Evolutionary conservation across 2,329 filamentous ascomycete species (phyloP).

Genomic region (Pyrenophora teres): DNA sequence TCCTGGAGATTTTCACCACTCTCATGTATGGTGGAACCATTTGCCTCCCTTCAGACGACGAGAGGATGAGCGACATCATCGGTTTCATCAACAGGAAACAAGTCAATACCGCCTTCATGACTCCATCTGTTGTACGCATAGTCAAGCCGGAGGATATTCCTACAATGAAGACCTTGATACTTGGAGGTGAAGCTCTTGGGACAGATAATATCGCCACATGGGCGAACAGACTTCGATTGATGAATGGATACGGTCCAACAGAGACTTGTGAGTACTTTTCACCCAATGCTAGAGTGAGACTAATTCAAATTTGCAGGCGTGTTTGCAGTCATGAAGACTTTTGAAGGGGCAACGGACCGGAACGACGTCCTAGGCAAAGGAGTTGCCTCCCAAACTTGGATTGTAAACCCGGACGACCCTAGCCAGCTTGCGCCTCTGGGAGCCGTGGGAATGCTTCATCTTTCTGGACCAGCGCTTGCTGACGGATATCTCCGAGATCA

Average conservation of each 20-base stretch:
- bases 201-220: constrained; percentile 47
- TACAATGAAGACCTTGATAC: constrained; percentile 45
- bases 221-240: constrained; percentile 13
- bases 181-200: constrained; percentile 47
- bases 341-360: constrained; percentile 24
- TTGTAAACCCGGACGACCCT: not conserved
- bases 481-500: constrained; percentile 12
- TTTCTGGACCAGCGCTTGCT: constrained; percentile 25
- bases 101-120: constrained; percentile 11
- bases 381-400: not conserved
- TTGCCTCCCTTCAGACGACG: constrained; percentile 58
- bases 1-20: constrained; percentile 57
- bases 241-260: constrained; percentile 16
- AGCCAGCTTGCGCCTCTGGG: not conserved
- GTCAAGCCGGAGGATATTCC: constrained; percentile 44
- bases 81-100: constrained; percentile 48
- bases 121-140: constrained; percentile 32
- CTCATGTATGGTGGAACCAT: constrained; percentile 53
- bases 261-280: constrained; percentile 13
- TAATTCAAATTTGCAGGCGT: constrained; percentile 20
- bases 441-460: constrained; percentile 24
- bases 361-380: not conserved
- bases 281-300: not conserved
- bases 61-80: constrained; percentile 30
- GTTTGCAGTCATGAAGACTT: not conserved